Percentiles rank a stretch among this genome's conserved stretches.
phyloP scores from a whole-genome alignment of 1,284 basidiomycete genomes.

The Trametes polyzona region DNA sequence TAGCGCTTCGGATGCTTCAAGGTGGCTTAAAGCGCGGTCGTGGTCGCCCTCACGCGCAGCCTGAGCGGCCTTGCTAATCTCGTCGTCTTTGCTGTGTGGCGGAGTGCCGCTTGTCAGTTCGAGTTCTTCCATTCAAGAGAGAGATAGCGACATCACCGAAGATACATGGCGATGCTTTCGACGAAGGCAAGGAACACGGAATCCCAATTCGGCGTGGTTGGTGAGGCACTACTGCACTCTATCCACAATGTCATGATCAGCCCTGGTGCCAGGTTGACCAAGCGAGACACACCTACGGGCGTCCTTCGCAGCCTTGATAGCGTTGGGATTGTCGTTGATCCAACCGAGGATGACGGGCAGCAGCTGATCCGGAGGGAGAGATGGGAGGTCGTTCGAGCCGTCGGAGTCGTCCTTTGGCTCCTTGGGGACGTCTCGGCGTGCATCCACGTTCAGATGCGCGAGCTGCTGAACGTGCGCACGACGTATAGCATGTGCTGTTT shows the following conservation, averaged over 20 bases:
- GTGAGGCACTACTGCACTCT: constrained; percentile 7
- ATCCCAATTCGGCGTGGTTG: constrained; percentile 14
- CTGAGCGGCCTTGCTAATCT: neutral
- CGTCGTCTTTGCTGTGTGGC: constrained; percentile 4
- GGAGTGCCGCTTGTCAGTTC: neutral
- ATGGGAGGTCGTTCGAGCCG: neutral
- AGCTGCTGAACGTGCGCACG: neutral
- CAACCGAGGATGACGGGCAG: neutral
- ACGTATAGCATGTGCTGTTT: neutral
- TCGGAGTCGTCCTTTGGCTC: neutral
- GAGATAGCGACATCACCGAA: neutral
- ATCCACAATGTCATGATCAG: neutral
- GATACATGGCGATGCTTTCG: constrained; percentile 10
- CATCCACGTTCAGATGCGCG: neutral
- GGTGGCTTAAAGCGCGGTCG: neutral
- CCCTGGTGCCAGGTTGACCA: neutral
- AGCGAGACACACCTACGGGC: neutral
- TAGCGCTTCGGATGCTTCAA: constrained; percentile 7
- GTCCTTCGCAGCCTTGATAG: neutral
- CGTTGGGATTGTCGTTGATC: constrained; percentile 1
- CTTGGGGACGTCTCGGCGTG: neutral
- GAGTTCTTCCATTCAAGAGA: neutral
- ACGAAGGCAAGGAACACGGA: constrained; percentile 10
- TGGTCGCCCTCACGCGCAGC: constrained; percentile 5
- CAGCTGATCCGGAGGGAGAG: neutral